Evolutionary conservation across 1,139 yeast species (phyloP).

Genomic region (Geotrichum australiense): DNA sequence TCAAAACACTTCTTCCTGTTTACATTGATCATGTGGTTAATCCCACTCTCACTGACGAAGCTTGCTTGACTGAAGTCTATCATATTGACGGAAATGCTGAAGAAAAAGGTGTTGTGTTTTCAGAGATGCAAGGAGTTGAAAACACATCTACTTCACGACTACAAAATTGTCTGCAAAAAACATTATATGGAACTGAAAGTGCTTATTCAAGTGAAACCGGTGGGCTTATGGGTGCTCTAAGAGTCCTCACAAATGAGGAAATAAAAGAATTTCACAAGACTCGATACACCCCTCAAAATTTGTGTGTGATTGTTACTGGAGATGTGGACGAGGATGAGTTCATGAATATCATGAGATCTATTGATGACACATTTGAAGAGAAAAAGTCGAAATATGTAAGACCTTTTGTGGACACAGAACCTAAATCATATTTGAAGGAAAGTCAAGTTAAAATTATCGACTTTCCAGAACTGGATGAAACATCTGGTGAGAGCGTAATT

Average conservation of each 20-base stretch:
- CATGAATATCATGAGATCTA: conserved; percentile 49
- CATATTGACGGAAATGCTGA: conserved; percentile 87
- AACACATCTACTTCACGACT: conserved; percentile 69
- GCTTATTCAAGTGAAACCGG: conserved; percentile 95
- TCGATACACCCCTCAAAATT: conserved; percentile 75
- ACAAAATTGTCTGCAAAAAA: conserved; percentile 54
- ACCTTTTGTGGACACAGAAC: conserved; percentile 77
- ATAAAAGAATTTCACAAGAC: conserved; percentile 67
- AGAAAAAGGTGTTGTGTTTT: conserved; percentile 94
- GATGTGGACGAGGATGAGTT: conserved; percentile 71
- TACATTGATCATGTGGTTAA: conserved; percentile 80
- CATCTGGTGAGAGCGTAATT: conserved; percentile 67
- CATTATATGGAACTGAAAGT: conserved; percentile 51
- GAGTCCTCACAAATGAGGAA: conserved; percentile 63
- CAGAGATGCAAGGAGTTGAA: conserved; percentile 96
- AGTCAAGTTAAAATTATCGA: conserved; percentile 46
- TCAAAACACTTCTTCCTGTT: conserved; percentile 72
- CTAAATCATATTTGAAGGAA: conserved; percentile 38
- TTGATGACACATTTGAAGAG: conserved; percentile 53
- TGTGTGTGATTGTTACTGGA: conserved; percentile 79
- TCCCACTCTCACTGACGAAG: conserved; percentile 85
- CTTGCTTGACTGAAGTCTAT: conserved; percentile 90
- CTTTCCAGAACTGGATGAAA: conserved; percentile 87
- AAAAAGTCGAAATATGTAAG: conserved; percentile 35
- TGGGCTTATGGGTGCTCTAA: conserved; percentile 71